Percentiles rank a stretch among this genome's conserved stretches.
Conservation (phyloP, 2,329 filamentous ascomycete genomes). For the Paramyrothecium sp. region DNA sequence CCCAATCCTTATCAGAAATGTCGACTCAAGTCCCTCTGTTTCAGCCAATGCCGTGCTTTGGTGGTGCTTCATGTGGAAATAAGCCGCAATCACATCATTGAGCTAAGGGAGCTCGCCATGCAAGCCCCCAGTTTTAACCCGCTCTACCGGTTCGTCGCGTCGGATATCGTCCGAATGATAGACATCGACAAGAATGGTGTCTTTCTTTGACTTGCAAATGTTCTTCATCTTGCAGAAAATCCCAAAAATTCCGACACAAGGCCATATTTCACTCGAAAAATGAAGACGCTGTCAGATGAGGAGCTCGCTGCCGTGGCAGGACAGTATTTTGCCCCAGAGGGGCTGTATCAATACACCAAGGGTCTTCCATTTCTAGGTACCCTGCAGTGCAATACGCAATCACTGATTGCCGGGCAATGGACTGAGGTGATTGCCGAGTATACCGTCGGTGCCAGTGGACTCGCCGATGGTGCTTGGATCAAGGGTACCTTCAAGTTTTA, state of each 20-base stretch:
- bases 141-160: neutral
- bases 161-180: neutral
- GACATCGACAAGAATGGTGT: neutral
- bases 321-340: slow-evolving; percentile 22
- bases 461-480: slow-evolving; percentile 29
- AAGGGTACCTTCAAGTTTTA: slow-evolving; percentile 38
- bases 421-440: slow-evolving; percentile 25
- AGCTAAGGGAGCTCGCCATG: neutral
- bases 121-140: neutral
- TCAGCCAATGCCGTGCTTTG: neutral
- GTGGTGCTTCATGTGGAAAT: neutral
- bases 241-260: neutral
- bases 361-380: slow-evolving; percentile 24
- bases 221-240: neutral
- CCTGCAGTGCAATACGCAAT: slow-evolving; percentile 18
- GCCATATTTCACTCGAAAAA: neutral
- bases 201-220: neutral
- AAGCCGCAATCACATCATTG: neutral
- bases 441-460: slow-evolving; percentile 17
- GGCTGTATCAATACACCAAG: slow-evolving; percentile 25
- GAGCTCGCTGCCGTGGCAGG: slow-evolving; percentile 18
- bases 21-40: neutral
- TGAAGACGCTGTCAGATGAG: slow-evolving; percentile 19
- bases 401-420: slow-evolving; percentile 24
- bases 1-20: neutral